Conservation (phyloP, 164 flowering plant genomes). For the Sedum album region DNA sequence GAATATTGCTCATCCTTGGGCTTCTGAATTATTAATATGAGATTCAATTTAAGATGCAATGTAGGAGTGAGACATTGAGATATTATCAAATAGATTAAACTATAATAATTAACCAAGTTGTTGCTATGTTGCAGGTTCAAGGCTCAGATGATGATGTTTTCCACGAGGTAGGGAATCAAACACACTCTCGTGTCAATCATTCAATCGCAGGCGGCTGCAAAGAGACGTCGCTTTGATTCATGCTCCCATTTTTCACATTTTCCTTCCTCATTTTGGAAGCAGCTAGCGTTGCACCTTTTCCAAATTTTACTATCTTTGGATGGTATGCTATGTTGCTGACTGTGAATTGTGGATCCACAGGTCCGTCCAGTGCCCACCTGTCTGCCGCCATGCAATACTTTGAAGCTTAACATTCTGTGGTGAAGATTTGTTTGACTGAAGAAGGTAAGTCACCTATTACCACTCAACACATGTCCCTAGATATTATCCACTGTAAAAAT, state of each 20-base stretch:
- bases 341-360: background rate
- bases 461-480: background rate
- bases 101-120: background rate
- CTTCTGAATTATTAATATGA: background rate
- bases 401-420: background rate
- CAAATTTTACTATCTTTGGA: background rate
- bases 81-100: background rate
- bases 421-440: background rate
- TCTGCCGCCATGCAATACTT: background rate
- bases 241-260: background rate
- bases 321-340: background rate
- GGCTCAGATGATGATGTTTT: background rate
- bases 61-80: background rate
- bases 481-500: background rate
- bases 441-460: background rate
- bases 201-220: too few relatives aligned
- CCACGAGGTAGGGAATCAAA: background rate
- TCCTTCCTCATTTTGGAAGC: background rate
- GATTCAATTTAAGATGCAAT: background rate
- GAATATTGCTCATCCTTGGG: background rate
- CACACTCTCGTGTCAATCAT: background rate
- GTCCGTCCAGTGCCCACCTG: constrained; percentile 1
- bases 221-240: too few relatives aligned
- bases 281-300: background rate
- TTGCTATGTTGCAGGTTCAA: background rate